Evolutionary conservation across 768 basidiomycete species (phyloP), one percentile per base, ranked within the genome.

Genomic region (Leucogyrophana mollusca): DNA sequence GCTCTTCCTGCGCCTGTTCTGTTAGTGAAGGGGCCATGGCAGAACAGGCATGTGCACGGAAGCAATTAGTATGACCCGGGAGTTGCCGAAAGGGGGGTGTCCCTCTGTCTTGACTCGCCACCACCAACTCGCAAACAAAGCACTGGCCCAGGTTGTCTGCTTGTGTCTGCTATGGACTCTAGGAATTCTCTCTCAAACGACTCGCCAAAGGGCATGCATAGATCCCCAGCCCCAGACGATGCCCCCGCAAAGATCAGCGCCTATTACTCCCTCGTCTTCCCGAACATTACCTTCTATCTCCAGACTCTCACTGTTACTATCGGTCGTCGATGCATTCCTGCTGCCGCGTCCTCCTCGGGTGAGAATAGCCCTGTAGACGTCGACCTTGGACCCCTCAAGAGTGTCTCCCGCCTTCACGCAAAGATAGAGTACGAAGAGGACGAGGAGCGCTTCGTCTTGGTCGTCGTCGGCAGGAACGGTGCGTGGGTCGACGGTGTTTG

Each of bases 401-500:
- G 91, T 52, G 94, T 99, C 43, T 97, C 94, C n/a, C 81, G 96
- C 18, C 76, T 96, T 14, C 96, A 99, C 62, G 96, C 96, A 25
- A 86, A 83, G 73, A 94, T 98, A 56, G 91, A 90, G 64, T 96
- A 90, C 60, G 91, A 94, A 73, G 85, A 89, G 62, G 87, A 90
- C 7, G 85, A 87, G 51, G 89, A 90, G 51, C 82, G 87, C 43
- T 96, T 94, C 62, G 83, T 90, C 13, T 79, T 99, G 27, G 83
- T 84, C 49, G 94, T 99, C 30, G 78, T 91, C 30, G 96, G 96
- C n/a, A 76, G 96, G 48, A 98, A 99, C 58, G 96, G 96, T 10
- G 94, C 94, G 14, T 97, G 94, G 88, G 93, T 99, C 4, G 94
- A 98, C 54, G 94, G 94, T 23, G 83, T 90, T n/a, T 99, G 94